Base-by-base conservation (phyloP, 495 filamentous ascomycete genomes). In the Friedmanniomyces simplex region DNA sequence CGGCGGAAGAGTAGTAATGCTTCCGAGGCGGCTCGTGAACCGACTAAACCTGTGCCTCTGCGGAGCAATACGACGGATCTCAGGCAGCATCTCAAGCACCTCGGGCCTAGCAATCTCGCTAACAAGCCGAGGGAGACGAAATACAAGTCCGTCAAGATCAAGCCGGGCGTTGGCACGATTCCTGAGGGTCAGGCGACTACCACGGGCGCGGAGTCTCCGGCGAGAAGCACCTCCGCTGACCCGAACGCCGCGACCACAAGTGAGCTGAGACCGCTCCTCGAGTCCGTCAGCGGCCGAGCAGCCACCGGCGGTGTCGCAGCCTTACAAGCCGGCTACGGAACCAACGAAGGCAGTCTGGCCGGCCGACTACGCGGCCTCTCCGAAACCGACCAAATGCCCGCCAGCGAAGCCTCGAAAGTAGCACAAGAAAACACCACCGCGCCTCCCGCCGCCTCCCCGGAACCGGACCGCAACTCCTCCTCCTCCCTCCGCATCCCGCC, bases 121-220 rank as follows among this genome's bases (percentile, higher is more conserved):
- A 87, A 81, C 52, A 81, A 86, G 36, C 93, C 93, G 2, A 83
- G 86, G 59, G 74, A 79, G 53, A 96, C 93, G 1, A 83, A 84
- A n/a, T 91, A 89, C 57, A 84, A 84, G 32, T 84, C 82, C 13
- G 90, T 98, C 50, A 96, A 96, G 70, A 91, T 95, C 70, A 96
- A 96, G 70, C 82, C 81, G 7, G 82, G 79, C 34, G 52, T 68
- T 3, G 63, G 63, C 25, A 65, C 62, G 1, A 65, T 65, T 16
- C 55, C 60, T 10, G 69, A 69, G 50, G 52, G 28, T 48, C 57
- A 48, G 22, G 54, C 49, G 58, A 71, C 39, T 18, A 50, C 54
- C 32, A 50, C 46, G 28, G 51, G 49, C 39, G 57, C 62, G 1
- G 22, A 14, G n/a, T 3, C 34, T 21, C 47, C 42, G 22, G 16